These are phyloP conservation scores for Berberis thunbergii DNA, from an alignment of 164 flowering plant species.

Conservation along the genomic window DNA sequence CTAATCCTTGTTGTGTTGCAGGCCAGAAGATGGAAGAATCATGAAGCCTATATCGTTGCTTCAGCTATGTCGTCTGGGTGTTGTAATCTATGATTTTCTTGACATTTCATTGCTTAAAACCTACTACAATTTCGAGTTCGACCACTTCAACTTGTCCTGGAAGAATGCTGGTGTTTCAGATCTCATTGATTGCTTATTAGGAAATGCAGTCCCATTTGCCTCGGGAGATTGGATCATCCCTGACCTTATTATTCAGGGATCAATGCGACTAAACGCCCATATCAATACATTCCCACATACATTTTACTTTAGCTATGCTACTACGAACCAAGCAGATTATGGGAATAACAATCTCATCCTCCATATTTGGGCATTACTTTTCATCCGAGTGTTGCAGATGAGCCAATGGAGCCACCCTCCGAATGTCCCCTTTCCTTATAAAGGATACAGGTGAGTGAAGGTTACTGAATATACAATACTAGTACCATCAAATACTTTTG, in stretches of 20 bases:
- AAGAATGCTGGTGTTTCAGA: constrained; percentile 72
- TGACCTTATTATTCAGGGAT: constrained; percentile 89
- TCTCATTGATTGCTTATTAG: constrained; percentile 70
- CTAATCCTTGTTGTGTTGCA: constrained; percentile 15
- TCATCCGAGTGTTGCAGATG: no score
- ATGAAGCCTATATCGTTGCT: constrained; percentile 69
- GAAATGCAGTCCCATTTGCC: constrained; percentile 88
- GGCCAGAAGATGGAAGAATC: constrained; percentile 82
- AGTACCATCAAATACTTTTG: no score
- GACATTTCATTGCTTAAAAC: constrained; percentile 75
- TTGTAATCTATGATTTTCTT: constrained; percentile 78
- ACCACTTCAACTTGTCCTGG: constrained; percentile 85
- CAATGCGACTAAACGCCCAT: constrained; percentile 5
- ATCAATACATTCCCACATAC: no score
- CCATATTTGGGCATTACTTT: no score
- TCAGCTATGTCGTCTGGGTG: constrained; percentile 76
- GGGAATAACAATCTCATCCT: no score
- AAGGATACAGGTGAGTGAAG: no score
- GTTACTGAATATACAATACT: no score
- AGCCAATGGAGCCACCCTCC: no score
- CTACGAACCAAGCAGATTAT: no score
- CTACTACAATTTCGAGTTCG: constrained; percentile 90
- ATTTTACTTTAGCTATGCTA: no score
- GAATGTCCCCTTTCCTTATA: no score
- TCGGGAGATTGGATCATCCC: constrained; percentile 98